phyloP scores from a whole-genome alignment of 306 rosid genomes.

The Cicer chorassanicum region DNA sequence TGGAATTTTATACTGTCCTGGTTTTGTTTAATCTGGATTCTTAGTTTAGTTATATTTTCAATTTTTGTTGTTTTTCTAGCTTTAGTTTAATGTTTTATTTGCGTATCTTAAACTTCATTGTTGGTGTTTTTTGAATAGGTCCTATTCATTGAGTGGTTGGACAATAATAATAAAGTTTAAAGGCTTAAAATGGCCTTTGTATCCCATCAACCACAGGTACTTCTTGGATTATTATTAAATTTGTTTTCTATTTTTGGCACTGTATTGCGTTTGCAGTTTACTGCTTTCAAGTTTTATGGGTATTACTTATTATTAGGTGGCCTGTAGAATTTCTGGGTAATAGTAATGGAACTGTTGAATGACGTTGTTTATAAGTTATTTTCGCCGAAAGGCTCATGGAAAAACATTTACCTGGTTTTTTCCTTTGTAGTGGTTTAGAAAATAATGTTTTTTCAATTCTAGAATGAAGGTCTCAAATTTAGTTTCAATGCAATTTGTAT shows the following conservation, averaged over 20 bases:
- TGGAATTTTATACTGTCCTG: not conserved
- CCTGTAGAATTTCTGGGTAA: not conserved
- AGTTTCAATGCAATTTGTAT: slow-evolving; percentile 17
- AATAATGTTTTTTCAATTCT: slow-evolving; percentile 17
- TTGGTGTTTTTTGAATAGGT: slow-evolving; percentile 51
- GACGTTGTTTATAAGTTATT: slow-evolving; percentile 1
- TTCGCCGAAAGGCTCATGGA: not conserved
- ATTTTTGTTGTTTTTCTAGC: not conserved
- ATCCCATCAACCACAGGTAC: slow-evolving; percentile 83
- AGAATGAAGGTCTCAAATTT: slow-evolving; percentile 18
- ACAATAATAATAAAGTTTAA: slow-evolving; percentile 42
- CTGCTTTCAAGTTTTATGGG: slow-evolving; percentile 4
- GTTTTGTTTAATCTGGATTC: not conserved
- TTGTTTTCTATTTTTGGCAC: not conserved
- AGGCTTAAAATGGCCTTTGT: slow-evolving; percentile 65
- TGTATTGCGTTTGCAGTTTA: not conserved
- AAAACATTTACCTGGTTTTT: not conserved
- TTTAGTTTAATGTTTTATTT: not conserved
- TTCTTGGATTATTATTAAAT: slow-evolving; percentile 13
- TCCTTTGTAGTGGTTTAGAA: not conserved
- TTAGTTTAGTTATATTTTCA: not conserved
- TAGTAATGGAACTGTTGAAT: not conserved
- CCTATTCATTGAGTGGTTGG: slow-evolving; percentile 53
- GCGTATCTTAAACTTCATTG: not conserved
- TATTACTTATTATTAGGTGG: not conserved